Percentiles rank a stretch among this genome's conserved stretches.
phyloP scores from a whole-genome alignment of 352 stramenopile genomes.

The Phytophthora pini region DNA sequence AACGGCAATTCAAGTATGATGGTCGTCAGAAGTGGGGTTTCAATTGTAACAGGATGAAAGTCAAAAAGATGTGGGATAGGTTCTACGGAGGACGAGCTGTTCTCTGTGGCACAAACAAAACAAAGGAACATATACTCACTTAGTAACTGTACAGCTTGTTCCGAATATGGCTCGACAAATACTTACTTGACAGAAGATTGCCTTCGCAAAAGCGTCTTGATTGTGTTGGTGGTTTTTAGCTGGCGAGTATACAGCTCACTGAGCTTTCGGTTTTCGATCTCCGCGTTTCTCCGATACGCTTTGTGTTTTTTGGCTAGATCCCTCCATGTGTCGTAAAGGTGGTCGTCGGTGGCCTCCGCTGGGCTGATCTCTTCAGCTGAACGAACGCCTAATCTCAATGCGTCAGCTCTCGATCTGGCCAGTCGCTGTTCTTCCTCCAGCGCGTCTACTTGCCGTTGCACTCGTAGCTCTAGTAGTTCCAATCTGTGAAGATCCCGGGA shows the following conservation, averaged over 20 bases:
- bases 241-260: background rate
- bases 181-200: conserved; percentile 3
- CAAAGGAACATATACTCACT: background rate
- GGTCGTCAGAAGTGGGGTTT: background rate
- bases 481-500: background rate
- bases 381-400: background rate
- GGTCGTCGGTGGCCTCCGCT: background rate
- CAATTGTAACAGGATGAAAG: background rate
- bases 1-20: no score
- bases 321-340: background rate
- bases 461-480: background rate
- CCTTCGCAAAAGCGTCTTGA: conserved; percentile 3
- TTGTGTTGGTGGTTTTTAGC: background rate
- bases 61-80: background rate
- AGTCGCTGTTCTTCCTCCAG: background rate
- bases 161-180: background rate
- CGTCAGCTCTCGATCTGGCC: background rate
- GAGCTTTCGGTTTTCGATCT: conserved; percentile 1
- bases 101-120: background rate
- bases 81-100: background rate
- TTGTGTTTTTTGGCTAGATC: background rate
- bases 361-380: background rate
- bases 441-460: background rate
- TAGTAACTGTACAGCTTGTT: background rate
- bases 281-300: background rate